Evolutionary conservation across 306 rosid genomes (phyloP), one percentile per base, ranked within the genome.

Genomic region (Quercus engelmannii): DNA sequence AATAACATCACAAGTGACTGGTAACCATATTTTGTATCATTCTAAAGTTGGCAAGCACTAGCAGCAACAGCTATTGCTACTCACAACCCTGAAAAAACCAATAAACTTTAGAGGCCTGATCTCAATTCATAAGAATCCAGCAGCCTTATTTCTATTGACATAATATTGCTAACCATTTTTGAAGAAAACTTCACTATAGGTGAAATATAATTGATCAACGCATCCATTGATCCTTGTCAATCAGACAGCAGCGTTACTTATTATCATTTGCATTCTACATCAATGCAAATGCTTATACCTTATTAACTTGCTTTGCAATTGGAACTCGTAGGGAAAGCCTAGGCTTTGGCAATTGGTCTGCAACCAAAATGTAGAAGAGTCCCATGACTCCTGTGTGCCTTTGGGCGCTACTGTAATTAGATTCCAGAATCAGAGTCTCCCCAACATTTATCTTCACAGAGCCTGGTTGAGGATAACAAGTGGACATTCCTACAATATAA

Each of bases 321-420:
- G 85, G 82, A 78, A 88, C n/a, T 55, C 74, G 83, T 35, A 31
- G 62, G 54, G 51, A 71, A 74, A 65, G 76, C 65, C 4, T 62
- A 4, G 88, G 61, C 3, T 81, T 62, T 18, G 97, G 97, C 1
- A 90, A 55, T 43, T 87, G 55, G 51, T 90, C 91, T 38, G 98
- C 90, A 51, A 92, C 90, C 65, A 91, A 67, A 4, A 93, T 79
- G 78, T 90, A 84, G 77, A 93, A 90, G 43, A 92, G 81, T 12
- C 93, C 97, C 97, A 93, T 93, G 3, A 92, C 94, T 75, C 97
- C 98, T 0, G 85, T 86, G 83, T 90, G 97, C 3, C 55, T 62
- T 30, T 13, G 73, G 26, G 43, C 51, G 84, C 83, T 80, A 76
- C 74, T 82, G 76, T 94, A 94, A 7, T 78, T 81, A 1, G 97